Conservation (phyloP, 371 early-diverging fungal genomes). For the Mucor indicus region DNA sequence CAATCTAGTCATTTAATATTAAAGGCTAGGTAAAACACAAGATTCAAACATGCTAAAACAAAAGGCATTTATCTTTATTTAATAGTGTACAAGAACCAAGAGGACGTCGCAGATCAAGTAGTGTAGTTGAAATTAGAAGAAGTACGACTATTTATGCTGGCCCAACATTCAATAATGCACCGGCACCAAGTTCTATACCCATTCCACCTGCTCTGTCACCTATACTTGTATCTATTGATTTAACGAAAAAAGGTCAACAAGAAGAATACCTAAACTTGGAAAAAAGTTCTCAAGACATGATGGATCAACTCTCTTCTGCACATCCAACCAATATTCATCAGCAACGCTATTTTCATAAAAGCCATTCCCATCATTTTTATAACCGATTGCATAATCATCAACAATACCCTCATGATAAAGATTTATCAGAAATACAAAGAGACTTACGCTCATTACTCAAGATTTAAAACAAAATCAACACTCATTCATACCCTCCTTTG, state of each 20-base stretch:
- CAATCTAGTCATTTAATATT: too few species aligned
- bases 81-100: neutral
- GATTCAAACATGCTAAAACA: too few species aligned
- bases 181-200: conserved; percentile 70
- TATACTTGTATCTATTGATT: conserved; percentile 6
- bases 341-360: neutral
- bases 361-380: conserved; percentile 3
- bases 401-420: conserved; percentile 8
- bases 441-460: conserved; percentile 42
- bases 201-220: conserved; percentile 61
- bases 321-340: neutral
- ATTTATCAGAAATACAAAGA: conserved; percentile 44
- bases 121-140: conserved; percentile 10
- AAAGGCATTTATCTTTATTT: too few species aligned
- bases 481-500: neutral
- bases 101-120: conserved; percentile 14
- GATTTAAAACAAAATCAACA: conserved; percentile 28
- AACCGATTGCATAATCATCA: neutral
- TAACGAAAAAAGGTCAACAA: neutral
- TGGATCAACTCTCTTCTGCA: conserved; percentile 22
- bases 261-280: neutral
- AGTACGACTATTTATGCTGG: conserved; percentile 60
- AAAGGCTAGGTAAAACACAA: too few species aligned
- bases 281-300: conserved; percentile 27
- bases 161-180: conserved; percentile 75